Percentiles rank a stretch among this genome's conserved stretches.
These are phyloP conservation scores for Pseudogymnoascus sp. DNA, from an alignment of 2,329 filamentous ascomycete genomes.

Conservation along the genomic window DNA sequence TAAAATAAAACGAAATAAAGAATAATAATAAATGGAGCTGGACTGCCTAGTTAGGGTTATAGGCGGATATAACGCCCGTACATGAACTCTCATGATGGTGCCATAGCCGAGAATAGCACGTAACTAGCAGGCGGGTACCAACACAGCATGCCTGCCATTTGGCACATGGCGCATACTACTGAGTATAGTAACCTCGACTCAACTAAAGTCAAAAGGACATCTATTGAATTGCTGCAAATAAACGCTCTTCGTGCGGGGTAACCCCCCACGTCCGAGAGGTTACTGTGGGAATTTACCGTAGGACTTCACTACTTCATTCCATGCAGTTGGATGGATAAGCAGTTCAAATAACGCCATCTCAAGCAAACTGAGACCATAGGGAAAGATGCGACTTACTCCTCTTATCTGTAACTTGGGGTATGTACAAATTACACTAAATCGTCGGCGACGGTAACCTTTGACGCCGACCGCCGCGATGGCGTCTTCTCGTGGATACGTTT, in stretches of 20 bases:
- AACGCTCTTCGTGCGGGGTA: not conserved
- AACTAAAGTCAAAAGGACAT: not conserved
- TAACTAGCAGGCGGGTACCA: not conserved
- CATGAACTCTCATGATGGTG: slow-evolving; percentile 9
- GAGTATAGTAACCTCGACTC: not conserved
- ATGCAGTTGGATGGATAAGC: slow-evolving; percentile 7
- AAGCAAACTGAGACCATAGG: slow-evolving; percentile 7
- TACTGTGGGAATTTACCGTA: not conserved
- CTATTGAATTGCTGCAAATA: not conserved
- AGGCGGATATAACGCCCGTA: not conserved
- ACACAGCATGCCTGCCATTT: not conserved
- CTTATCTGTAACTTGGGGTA: slow-evolving; percentile 3
- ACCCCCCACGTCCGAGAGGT: not conserved
- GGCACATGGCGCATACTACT: not conserved
- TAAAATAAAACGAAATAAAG: not conserved
- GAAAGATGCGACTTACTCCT: slow-evolving; percentile 4
- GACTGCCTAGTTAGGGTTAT: not conserved
- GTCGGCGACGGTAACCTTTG: not conserved
- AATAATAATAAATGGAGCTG: not conserved
- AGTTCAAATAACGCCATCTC: not conserved
- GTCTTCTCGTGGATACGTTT: not conserved
- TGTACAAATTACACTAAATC: not conserved
- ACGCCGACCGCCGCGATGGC: slow-evolving; percentile 1
- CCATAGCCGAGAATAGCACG: slow-evolving; percentile 6
- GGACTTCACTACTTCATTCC: not conserved